These are phyloP conservation scores for Ramalina peruviana DNA, from an alignment of 495 filamentous ascomycete genomes.

Conservation along the genomic window DNA sequence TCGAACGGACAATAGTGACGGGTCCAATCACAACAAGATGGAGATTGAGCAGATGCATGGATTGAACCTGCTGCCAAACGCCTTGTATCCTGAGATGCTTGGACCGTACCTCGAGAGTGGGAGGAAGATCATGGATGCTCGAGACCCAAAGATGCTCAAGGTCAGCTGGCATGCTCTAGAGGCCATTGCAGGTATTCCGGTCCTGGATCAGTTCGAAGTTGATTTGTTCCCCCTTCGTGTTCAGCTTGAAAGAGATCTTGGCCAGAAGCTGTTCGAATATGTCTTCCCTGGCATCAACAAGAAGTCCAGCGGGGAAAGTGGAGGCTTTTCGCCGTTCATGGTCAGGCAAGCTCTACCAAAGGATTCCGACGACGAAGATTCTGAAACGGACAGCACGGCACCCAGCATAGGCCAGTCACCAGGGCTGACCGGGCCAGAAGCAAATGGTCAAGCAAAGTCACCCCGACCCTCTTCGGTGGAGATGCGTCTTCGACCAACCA, in stretches of 20 bases:
- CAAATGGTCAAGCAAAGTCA: constrained; percentile 23
- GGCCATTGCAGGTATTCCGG: constrained; percentile 92
- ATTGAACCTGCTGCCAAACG: constrained; percentile 75
- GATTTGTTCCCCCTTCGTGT: constrained; percentile 85
- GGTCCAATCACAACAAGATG: constrained; percentile 85
- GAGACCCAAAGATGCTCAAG: constrained; percentile 63
- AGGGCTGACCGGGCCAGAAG: constrained; percentile 16
- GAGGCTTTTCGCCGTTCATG: constrained; percentile 62
- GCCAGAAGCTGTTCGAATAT: constrained; percentile 92
- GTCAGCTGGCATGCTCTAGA: constrained; percentile 97
- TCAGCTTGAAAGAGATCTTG: constrained; percentile 85
- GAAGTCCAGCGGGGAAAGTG: constrained; percentile 43
- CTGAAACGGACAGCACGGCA: constrained; percentile 35
- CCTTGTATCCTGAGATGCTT: constrained; percentile 91
- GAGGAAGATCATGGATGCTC: constrained; percentile 28
- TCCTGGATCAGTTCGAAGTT: constrained; percentile 95
- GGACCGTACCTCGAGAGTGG: constrained; percentile 65
- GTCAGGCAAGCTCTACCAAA: constrained; percentile 58
- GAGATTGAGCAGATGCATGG: constrained; percentile 74
- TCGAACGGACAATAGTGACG: constrained; percentile 88
- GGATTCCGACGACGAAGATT: constrained; percentile 38
- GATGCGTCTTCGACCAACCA: constrained; percentile 62
- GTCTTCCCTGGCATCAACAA: constrained; percentile 75
- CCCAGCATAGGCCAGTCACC: constrained; percentile 6
- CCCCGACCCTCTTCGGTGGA: constrained; percentile 57